Base-by-base conservation (phyloP, 169 alveolate genomes). In the Cryptosporidium bovis region DNA sequence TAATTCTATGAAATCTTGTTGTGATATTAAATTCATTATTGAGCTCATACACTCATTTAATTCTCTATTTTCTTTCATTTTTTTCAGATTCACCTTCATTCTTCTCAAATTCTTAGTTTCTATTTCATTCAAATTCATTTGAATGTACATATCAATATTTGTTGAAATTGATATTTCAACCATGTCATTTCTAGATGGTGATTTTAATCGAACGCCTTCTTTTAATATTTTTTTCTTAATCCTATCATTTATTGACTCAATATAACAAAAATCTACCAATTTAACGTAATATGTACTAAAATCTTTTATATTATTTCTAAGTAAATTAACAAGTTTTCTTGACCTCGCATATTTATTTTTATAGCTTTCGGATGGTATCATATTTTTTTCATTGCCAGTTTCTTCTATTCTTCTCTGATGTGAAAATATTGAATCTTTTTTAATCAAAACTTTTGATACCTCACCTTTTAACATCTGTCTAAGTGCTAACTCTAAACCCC, bases 401-500 rank as follows among this genome's bases (percentile, higher is more conserved):
- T 71, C 77, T 13, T 44, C 10, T 66, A 20, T 13, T 12, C 51
- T 51, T 27, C 87, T 77, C 1, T 68, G 87, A 12, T 36, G 46
- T 34, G 69, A 60, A 40, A 60, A 77, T n/a, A 56, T 16, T 2
- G 87, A 77, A 36, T 48, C 64, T 60, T 56, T 60, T 24, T 12
- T 18, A 12, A 77, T 36, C n/a, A 44, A 46, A 20, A 77, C 40
- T 10, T 48, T 77, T 15, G 87, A 77, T 60, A 18, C 44, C 27
- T 77, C 87, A 13, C 87, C 87, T 46, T 58, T 77, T 2, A 62
- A 62, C 87, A 77, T 77, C 7, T 60, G 33, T 60, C 87, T 33
- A n/a, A 77, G 40, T 13, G 87, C 87, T 66, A 77, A 33, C 48
- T 77, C 87, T 40, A 77, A 16, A 13, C 87, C 71, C 87, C 87